Conservation (phyloP, 2,329 filamentous ascomycete species). For the Teratosphaeria pseudoeucalypti region DNA sequence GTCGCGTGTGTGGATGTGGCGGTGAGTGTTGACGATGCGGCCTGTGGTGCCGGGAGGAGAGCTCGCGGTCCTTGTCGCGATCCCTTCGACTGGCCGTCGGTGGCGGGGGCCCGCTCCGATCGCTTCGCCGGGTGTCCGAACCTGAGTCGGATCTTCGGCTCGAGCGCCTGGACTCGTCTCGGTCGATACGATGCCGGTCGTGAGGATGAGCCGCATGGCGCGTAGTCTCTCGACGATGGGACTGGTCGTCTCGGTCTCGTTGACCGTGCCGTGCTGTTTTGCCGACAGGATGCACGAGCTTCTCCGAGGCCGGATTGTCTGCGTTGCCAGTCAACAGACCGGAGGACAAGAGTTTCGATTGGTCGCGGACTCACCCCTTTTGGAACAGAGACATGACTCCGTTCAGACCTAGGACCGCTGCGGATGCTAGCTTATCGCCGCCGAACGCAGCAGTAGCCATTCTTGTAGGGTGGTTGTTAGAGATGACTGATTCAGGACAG, state of each 20-base stretch:
- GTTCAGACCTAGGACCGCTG: not conserved
- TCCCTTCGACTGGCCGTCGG: not conserved
- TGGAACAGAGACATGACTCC: not conserved
- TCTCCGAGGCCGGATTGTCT: not conserved
- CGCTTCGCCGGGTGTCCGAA: not conserved
- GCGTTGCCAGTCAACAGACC: not conserved
- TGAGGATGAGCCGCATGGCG: not conserved
- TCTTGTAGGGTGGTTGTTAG: not conserved
- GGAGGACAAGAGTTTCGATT: not conserved
- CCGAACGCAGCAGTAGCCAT: not conserved
- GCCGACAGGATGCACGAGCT: not conserved
- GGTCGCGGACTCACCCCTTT: not conserved
- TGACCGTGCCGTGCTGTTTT: not conserved
- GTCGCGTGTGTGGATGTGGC: not conserved
- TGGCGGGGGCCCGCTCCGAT: not conserved
- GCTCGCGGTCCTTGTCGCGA: not conserved
- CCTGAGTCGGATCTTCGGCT: not conserved
- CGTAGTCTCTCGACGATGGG: not conserved
- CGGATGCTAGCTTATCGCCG: not conserved
- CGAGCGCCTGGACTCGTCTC: not conserved
- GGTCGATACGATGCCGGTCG: not conserved
- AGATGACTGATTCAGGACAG: not conserved
- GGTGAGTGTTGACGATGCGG: not conserved
- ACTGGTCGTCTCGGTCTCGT: not conserved
- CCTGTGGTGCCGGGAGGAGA: not conserved